These are phyloP conservation scores for Breviolum minutum DNA, from an alignment of 73 alveolate species.

Conservation along the genomic window DNA sequence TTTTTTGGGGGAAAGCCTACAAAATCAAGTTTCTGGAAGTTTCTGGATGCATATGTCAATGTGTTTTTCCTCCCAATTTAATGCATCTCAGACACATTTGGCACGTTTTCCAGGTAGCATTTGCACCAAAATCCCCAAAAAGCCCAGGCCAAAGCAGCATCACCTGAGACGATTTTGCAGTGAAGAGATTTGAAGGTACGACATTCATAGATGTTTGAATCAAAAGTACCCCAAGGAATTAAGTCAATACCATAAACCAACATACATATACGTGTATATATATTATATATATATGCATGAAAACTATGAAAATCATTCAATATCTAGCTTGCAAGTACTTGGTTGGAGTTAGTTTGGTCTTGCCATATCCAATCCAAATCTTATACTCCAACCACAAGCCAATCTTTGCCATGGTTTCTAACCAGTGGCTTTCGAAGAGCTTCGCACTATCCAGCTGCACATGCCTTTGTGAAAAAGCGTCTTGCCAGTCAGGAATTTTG, in stretches of 20 bases:
- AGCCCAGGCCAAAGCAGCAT: slow-evolving; percentile 78
- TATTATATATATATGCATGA: background rate
- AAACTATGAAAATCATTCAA: background rate
- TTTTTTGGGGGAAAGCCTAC: too few relatives aligned
- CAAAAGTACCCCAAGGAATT: background rate
- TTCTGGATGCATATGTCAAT: too few relatives aligned
- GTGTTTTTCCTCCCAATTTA: too few relatives aligned
- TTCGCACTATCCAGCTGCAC: slow-evolving; percentile 62
- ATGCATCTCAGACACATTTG: background rate
- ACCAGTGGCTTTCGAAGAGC: slow-evolving; percentile 39
- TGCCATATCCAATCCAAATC: too few relatives aligned
- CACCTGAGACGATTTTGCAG: slow-evolving; percentile 13
- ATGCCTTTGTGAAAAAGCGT: slow-evolving; percentile 16
- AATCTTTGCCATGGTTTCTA: background rate
- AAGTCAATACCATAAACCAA: background rate
- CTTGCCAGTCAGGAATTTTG: background rate
- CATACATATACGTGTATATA: background rate
- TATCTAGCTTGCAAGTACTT: background rate
- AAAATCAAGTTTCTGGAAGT: too few relatives aligned
- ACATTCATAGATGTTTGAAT: too few relatives aligned
- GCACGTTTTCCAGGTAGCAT: slow-evolving; percentile 29
- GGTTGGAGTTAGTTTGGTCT: too few relatives aligned
- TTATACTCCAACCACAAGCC: too few relatives aligned
- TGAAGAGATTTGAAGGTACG: background rate
- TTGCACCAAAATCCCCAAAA: slow-evolving; percentile 80